Evolutionary conservation across 352 stramenopile species (phyloP), one percentile per base, ranked within the genome.

Genomic region (Phytophthora megakarya): DNA sequence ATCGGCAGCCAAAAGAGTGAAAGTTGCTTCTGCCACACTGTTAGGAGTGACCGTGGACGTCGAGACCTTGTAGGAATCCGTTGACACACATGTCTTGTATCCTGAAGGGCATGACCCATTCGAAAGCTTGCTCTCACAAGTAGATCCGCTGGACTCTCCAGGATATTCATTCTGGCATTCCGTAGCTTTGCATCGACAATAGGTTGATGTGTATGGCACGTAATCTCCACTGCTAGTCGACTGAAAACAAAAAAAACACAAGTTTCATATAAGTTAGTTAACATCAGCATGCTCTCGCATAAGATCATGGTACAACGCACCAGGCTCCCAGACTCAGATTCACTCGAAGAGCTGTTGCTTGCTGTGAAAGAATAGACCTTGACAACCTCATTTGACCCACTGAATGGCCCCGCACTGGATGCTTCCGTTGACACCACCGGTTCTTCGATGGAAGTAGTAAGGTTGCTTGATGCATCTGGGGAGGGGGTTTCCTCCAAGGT

Each of bases 81-180:
- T 90, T 15, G 76, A 79, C n/a, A 90, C 77, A 40, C 82, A 93
- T 30, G 71, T 82, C 49, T 76, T 84, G 67, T 87, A 93, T 43
- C 79, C 77, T 4, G 54, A 61, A 5, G 76, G 79, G 49, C 84
- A 93, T 11, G 73, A 75, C 30, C 82, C 82, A 47, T 88, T 61
- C 6, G 46, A 71, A 12, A 72, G 56, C 18, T 73, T 76, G 32
- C 65, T 65, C 62, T 80, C 75, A 38, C 84, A 93, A 13, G 85
- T 78, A 10, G 67, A 67, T 15, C 49, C 43, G 13, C 70, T 73
- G 5, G 61, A 70, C 26, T 78, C 61, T 1, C 80, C 84, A 22
- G 76, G 79, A 38, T 83, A 85, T 23, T 85, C 67, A 53, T 89
- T 84, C 69, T 91, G 83, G 66, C 84, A 93, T 62, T 93, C 82